phyloP scores from a whole-genome alignment of 768 basidiomycete genomes.

The Trametes elegans region DNA sequence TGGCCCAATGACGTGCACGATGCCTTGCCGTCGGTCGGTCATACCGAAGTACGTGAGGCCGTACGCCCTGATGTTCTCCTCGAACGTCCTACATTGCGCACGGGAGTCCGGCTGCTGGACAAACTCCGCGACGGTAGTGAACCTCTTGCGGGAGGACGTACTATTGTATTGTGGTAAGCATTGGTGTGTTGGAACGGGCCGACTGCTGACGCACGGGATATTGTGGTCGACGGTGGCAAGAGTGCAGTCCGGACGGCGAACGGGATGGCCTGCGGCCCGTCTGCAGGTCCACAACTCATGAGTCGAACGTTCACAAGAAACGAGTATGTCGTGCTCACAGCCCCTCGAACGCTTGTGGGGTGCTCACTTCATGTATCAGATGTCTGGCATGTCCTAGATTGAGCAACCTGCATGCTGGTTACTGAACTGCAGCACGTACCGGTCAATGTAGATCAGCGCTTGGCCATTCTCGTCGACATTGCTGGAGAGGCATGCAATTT shows the following conservation, averaged over 20 bases:
- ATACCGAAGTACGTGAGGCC: conserved; percentile 67
- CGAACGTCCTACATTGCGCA: conserved; percentile 55
- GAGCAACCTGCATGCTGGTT: neutral
- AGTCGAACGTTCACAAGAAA: neutral
- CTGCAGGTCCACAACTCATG: conserved; percentile 22
- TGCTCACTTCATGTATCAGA: conserved; percentile 63
- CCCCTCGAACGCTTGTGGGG: conserved; percentile 61
- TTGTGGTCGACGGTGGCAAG: conserved; percentile 63
- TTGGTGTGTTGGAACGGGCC: no score
- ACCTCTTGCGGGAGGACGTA: conserved; percentile 49
- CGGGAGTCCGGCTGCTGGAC: conserved; percentile 58
- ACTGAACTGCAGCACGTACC: conserved; percentile 30
- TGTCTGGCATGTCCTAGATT: conserved; percentile 41
- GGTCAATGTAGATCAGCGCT: conserved; percentile 72
- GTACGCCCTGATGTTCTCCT: conserved; percentile 65
- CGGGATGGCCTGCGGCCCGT: conserved; percentile 49
- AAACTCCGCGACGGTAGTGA: conserved; percentile 46
- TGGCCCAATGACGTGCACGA: conserved; percentile 63
- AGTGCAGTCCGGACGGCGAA: conserved; percentile 65
- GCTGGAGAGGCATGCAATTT: conserved; percentile 36
- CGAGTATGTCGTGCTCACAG: conserved; percentile 40
- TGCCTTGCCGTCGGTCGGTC: conserved; percentile 62
- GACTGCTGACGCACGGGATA: conserved; percentile 51
- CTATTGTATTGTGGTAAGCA: no score
- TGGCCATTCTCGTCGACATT: conserved; percentile 73